Evolutionary conservation across 2,329 filamentous ascomycete species (phyloP).

Genomic region (Xylariaceae sp.): DNA sequence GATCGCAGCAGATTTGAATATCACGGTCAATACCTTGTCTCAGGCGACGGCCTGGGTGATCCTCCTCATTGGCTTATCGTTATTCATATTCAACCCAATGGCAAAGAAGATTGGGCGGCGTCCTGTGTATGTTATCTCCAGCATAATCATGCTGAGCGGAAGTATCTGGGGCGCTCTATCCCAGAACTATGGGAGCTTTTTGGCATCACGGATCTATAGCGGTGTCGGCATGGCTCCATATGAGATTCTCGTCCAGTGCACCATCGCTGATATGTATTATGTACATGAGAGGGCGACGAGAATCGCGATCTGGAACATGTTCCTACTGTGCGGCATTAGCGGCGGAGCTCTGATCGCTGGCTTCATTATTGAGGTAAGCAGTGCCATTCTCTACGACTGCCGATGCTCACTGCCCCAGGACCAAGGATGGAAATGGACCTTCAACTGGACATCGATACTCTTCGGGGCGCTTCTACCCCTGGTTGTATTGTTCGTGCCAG

Average conservation of each 20-base stretch:
- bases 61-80: conserved; percentile 42
- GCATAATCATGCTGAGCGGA: conserved; percentile 43
- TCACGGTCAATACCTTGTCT: conserved; percentile 40
- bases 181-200: conserved; percentile 41
- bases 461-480: conserved; percentile 40
- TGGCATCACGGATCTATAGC: conserved; percentile 42
- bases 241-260: conserved; percentile 51
- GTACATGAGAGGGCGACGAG: conserved; percentile 43
- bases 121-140: conserved; percentile 46
- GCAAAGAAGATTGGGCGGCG: conserved; percentile 48
- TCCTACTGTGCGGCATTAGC: conserved; percentile 38
- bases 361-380: conserved; percentile 35
- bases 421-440: conserved; percentile 42
- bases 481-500: conserved; percentile 46
- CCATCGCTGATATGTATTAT: conserved; percentile 44
- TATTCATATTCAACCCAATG: conserved; percentile 49
- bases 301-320: conserved; percentile 40
- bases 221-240: conserved; percentile 48
- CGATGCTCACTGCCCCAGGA: conserved; percentile 17
- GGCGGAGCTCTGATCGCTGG: conserved; percentile 38
- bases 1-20: conserved; percentile 39
- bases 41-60: conserved; percentile 47
- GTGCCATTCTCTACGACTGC: neutral
- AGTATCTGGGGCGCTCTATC: conserved; percentile 45
- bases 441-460: conserved; percentile 44